Base-by-base conservation (phyloP, 345 rosid species). In the Camelina sativa region DNA sequence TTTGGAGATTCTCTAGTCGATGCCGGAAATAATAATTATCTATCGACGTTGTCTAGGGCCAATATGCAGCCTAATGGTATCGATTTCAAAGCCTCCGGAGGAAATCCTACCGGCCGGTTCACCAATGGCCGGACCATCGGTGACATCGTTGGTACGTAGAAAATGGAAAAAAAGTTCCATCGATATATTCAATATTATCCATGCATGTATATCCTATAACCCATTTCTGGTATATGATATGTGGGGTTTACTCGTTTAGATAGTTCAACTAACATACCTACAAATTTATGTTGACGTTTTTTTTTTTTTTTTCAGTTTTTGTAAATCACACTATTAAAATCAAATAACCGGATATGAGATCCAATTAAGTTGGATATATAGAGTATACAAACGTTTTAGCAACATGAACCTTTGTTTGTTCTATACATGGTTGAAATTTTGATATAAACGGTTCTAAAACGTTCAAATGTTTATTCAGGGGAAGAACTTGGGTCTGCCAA, bases 1-100 rank as follows among this genome's bases (percentile, higher is more conserved):
- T 89, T 89, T 22, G 97, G 97, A 6, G 93, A 90, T 65, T 92
- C 96, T 11, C 67, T 92, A 67, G 91, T 88, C 11, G 96, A 92
- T 67, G 90, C 57, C 2, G 97, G 97, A 20, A 90, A 92, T 72
- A 92, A 92, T 81, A 86, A 90, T 78, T 92, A 87, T 86, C 74
- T 92, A 17, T 19, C 57, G 8, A 80, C 96, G 1, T 80, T 92
- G 51, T 83, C 94, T 15, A 90, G 81, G 72, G 96, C 97, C 0
- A 77, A 88, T 66, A 84, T 77, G 67, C 15, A 47, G 0, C 94
- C 97, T 2, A 87, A 90, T 51, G 97, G 96, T 48, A 87, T 92
- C 22, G 97, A 92, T 69, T 82, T 89, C 1, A 72, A 72, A 79
- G 78, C 81, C 0, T 79, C 81, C 4, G 77, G 78, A 0, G 92